These are phyloP conservation scores for Diutina scorzettiae DNA, from an alignment of 1,139 yeast genomes.

Conservation along the genomic window DNA sequence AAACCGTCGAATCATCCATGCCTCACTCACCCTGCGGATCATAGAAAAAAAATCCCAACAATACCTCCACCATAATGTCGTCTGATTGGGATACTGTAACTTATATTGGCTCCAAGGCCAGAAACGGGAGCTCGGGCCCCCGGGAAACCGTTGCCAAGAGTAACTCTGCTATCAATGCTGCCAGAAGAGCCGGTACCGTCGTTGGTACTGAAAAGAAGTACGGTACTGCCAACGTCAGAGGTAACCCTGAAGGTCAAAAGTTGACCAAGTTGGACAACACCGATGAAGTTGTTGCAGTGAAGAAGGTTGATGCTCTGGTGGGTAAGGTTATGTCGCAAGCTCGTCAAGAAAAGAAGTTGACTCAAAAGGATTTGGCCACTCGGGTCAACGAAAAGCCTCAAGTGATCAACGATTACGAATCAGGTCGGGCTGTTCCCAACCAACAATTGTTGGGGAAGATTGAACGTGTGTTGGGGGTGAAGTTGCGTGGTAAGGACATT, in stretches of 20 bases:
- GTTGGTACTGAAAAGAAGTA: slow-evolving; percentile 91
- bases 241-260: slow-evolving; percentile 88
- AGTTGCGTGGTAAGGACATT: slow-evolving; percentile 90
- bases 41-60: too few relatives aligned
- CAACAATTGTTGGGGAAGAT: slow-evolving; percentile 88
- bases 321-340: slow-evolving; percentile 84
- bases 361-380: slow-evolving; percentile 95
- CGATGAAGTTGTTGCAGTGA: slow-evolving; percentile 88
- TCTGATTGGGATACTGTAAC: slow-evolving; percentile 73
- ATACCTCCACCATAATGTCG: background rate
- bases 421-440: slow-evolving; percentile 93
- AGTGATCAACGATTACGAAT: slow-evolving; percentile 91
- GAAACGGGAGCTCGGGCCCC: slow-evolving; percentile 84
- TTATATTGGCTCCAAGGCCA: slow-evolving; percentile 76
- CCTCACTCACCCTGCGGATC: too few relatives aligned
- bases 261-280: slow-evolving; percentile 86
- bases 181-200: slow-evolving; percentile 83
- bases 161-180: slow-evolving; percentile 73
- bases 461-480: slow-evolving; percentile 90
- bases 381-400: slow-evolving; percentile 92
- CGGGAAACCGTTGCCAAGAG: slow-evolving; percentile 76
- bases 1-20: too few relatives aligned
- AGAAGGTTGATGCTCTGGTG: slow-evolving; percentile 71
- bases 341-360: slow-evolving; percentile 77
- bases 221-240: slow-evolving; percentile 51